Conservation (phyloP, 164 flowering plant species). For the Dillenia turbinata region DNA sequence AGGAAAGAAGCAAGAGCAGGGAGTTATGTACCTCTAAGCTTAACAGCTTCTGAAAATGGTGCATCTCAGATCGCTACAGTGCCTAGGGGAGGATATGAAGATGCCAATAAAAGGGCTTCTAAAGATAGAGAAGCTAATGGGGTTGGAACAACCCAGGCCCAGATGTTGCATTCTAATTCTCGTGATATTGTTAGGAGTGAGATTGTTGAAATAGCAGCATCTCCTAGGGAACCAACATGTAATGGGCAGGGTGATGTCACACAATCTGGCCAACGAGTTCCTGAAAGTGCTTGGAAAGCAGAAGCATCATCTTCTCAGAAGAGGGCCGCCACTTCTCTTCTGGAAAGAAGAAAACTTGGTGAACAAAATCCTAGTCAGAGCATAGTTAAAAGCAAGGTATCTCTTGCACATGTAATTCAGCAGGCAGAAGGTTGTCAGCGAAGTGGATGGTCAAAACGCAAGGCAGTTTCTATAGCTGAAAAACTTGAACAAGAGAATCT, state of each 20-base stretch:
- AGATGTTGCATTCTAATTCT: slow-evolving; percentile 16
- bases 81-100: slow-evolving; percentile 19
- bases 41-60: slow-evolving; percentile 31
- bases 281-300: slow-evolving; percentile 22
- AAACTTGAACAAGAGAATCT: slow-evolving; percentile 92
- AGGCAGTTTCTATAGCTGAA: slow-evolving; percentile 92
- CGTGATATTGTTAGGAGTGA: slow-evolving; percentile 42
- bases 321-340: slow-evolving; percentile 22
- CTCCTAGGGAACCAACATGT: slow-evolving; percentile 33
- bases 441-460: slow-evolving; percentile 70
- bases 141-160: slow-evolving; percentile 19
- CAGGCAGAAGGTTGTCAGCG: slow-evolving; percentile 78
- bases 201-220: slow-evolving; percentile 65
- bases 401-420: slow-evolving; percentile 92
- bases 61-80: slow-evolving; percentile 23
- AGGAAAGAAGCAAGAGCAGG: slow-evolving; percentile 31
- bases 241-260: slow-evolving; percentile 15
- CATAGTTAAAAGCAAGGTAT: slow-evolving; percentile 79
- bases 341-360: slow-evolving; percentile 35
- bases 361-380: slow-evolving; percentile 57
- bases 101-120: slow-evolving; percentile 11
- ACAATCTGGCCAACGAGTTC: slow-evolving; percentile 22
- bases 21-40: slow-evolving; percentile 22
- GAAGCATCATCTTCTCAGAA: slow-evolving; percentile 29
- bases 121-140: slow-evolving; percentile 23